These are phyloP conservation scores for Solanum verrucosum DNA, from an alignment of 257 asterid genomes.

Conservation along the genomic window DNA sequence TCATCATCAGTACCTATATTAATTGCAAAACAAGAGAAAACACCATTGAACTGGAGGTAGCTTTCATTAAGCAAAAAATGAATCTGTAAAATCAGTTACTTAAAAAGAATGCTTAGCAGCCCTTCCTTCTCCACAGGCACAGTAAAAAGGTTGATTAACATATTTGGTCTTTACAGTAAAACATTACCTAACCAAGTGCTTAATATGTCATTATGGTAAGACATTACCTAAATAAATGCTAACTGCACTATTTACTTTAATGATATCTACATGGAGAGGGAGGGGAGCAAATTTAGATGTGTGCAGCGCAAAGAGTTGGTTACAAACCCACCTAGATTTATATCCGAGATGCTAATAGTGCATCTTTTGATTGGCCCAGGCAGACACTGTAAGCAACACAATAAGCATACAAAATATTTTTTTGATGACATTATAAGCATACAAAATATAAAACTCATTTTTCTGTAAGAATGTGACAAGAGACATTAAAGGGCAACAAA, in stretches of 20 bases:
- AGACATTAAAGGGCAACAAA: background rate
- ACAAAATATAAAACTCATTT: background rate
- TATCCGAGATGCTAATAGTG: background rate
- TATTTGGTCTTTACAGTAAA: background rate
- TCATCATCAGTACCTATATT: conserved; percentile 50
- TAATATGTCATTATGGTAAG: background rate
- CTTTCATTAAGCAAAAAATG: background rate
- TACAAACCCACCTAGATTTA: background rate
- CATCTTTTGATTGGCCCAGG: background rate
- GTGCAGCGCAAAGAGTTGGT: background rate
- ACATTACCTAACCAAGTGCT: background rate
- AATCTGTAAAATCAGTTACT: background rate
- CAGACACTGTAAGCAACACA: background rate
- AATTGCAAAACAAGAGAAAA: background rate
- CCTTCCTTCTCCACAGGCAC: background rate
- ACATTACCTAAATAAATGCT: background rate
- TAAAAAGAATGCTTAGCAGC: background rate
- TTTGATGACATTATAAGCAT: background rate
- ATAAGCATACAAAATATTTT: background rate
- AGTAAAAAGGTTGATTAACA: background rate
- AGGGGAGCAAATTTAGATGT: background rate
- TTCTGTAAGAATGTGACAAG: background rate
- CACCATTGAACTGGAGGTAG: background rate
- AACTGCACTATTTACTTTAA: background rate
- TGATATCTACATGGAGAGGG: background rate